A percentile compares a stretch with the other conserved stretches of the same genome.
These are phyloP conservation scores for Ogataea siamensis DNA, from an alignment of 805 yeast species.

Conservation along the genomic window DNA sequence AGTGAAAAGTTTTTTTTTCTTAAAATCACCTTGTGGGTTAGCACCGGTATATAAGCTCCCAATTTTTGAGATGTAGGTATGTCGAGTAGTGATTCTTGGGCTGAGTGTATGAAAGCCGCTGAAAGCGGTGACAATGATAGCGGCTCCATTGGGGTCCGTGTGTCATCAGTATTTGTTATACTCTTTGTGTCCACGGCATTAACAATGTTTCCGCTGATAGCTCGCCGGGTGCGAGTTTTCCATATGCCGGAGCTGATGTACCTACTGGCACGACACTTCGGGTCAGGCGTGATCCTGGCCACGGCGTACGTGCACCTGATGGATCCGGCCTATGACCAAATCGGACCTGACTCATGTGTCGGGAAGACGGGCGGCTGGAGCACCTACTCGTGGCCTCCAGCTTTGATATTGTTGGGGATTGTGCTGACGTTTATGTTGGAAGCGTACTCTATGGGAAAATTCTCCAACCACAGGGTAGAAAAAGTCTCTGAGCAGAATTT, in stretches of 20 bases:
- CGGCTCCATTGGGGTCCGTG: neutral
- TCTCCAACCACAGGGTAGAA: too few species aligned
- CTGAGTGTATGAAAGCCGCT: too few species aligned
- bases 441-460: too few species aligned
- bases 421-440: neutral
- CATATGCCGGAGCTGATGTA: neutral
- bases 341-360: conserved; percentile 47
- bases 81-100: too few species aligned
- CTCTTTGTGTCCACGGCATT: neutral
- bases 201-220: neutral
- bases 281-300: conserved; percentile 79
- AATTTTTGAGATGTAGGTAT: too few species aligned
- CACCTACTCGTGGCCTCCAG: neutral
- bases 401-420: neutral
- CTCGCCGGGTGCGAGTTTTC: neutral
- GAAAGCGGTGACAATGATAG: neutral
- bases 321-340: conserved; percentile 59
- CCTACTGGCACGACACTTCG: conserved; percentile 29
- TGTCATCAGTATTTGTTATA: neutral
- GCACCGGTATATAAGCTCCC: too few species aligned
- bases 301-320: conserved; percentile 73
- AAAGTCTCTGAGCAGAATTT: too few species aligned
- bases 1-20: too few species aligned
- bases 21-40: too few species aligned
- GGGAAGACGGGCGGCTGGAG: conserved; percentile 39